phyloP scores from a whole-genome alignment of 2,329 filamentous ascomycete genomes.

The Paecilomyces formosus region DNA sequence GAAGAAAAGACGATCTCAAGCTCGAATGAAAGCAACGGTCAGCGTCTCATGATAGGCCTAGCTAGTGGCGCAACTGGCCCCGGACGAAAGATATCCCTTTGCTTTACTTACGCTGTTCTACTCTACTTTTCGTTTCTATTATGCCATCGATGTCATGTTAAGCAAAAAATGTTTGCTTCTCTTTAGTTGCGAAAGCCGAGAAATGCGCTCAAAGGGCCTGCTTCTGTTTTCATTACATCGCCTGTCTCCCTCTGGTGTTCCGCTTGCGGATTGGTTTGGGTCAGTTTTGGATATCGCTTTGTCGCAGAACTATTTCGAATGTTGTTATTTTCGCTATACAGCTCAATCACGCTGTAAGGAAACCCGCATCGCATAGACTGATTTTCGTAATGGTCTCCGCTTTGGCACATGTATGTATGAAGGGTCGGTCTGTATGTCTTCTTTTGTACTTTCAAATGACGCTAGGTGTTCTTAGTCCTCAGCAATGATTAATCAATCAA shows the following conservation, averaged over 20 bases:
- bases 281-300: not conserved
- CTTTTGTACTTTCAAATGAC: not conserved
- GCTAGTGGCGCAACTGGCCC: not conserved
- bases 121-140: not conserved
- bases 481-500: not conserved
- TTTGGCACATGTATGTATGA: not conserved
- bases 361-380: not conserved
- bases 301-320: not conserved
- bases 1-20: not conserved
- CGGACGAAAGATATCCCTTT: not conserved
- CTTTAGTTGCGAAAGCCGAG: not conserved
- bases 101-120: not conserved
- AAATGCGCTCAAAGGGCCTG: not conserved
- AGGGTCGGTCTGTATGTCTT: not conserved
- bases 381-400: not conserved
- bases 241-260: not conserved
- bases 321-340: not conserved
- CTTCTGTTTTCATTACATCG: not conserved
- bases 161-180: not conserved
- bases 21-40: not conserved
- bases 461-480: not conserved
- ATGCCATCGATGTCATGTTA: not conserved
- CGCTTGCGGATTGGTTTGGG: not conserved
- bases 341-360: not conserved
- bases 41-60: not conserved